Evolutionary conservation across 148 eudicot genomes (phyloP).

Genomic region (Silene latifolia): DNA sequence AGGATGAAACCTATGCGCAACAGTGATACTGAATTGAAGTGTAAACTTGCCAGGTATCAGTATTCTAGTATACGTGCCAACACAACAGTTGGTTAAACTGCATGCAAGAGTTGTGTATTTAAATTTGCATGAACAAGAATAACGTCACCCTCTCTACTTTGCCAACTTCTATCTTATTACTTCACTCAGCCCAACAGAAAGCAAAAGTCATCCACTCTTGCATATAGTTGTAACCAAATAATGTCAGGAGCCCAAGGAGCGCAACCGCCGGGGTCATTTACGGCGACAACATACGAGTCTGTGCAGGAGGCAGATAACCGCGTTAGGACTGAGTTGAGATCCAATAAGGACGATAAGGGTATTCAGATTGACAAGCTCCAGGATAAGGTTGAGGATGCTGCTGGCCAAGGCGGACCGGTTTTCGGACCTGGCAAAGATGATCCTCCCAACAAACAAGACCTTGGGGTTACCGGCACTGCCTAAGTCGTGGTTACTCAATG

Average conservation of each 20-base stretch:
- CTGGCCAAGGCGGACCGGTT: slow-evolving; percentile 68
- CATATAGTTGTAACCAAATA: no score
- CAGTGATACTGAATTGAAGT: not conserved
- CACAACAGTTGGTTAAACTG: not conserved
- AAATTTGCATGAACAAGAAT: no score
- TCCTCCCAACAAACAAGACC: slow-evolving; percentile 41
- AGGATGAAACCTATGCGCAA: no score
- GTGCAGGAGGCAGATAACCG: slow-evolving; percentile 20
- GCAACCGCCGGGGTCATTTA: slow-evolving; percentile 35
- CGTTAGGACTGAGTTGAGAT: slow-evolving; percentile 25
- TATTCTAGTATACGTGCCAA: not conserved
- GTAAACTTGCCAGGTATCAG: not conserved
- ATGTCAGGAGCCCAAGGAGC: slow-evolving; percentile 52
- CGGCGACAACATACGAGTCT: slow-evolving; percentile 40
- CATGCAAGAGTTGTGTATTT: no score
- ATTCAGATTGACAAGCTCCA: slow-evolving; percentile 61
- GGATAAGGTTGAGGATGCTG: slow-evolving; percentile 73
- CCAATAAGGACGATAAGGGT: slow-evolving; percentile 50
- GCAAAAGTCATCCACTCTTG: no score
- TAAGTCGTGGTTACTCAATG: not conserved
- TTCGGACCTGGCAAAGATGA: slow-evolving; percentile 62
- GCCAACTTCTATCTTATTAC: no score
- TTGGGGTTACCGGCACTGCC: slow-evolving; percentile 64
- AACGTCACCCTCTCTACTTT: no score
- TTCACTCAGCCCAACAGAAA: no score